These are phyloP conservation scores for Cordyceps pruinosa DNA, from an alignment of 2,329 filamentous ascomycete genomes.

Conservation along the genomic window DNA sequence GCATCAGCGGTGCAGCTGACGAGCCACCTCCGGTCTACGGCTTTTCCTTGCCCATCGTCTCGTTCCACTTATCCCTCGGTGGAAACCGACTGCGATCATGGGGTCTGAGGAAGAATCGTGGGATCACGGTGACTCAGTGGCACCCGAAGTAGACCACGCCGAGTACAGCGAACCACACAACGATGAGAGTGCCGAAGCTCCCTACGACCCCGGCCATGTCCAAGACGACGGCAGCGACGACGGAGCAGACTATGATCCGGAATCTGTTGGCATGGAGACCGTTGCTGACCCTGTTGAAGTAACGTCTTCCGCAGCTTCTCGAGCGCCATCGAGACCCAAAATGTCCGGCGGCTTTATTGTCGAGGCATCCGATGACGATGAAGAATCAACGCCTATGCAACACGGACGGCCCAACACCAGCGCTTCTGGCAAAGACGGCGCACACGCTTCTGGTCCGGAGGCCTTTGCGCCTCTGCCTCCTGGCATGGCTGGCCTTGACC, in stretches of 20 bases:
- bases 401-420: constrained; percentile 13
- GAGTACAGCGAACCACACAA: constrained; percentile 50
- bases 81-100: constrained; percentile 21
- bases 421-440: neutral
- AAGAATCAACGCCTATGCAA: constrained; percentile 7
- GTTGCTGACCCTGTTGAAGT: constrained; percentile 17
- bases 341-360: constrained; percentile 54
- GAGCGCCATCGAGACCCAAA: constrained; percentile 44
- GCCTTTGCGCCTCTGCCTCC: constrained; percentile 27
- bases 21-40: neutral
- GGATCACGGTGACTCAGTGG: constrained; percentile 47
- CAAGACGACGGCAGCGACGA: constrained; percentile 44
- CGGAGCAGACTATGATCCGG: constrained; percentile 51
- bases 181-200: constrained; percentile 42
- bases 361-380: constrained; percentile 48
- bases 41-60: neutral
- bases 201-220: constrained; percentile 42
- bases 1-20: neutral
- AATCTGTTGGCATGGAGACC: constrained; percentile 40
- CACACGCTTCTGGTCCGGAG: constrained; percentile 17
- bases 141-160: constrained; percentile 49
- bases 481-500: constrained; percentile 49
- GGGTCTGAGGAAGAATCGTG: constrained; percentile 39
- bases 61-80: neutral
- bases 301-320: neutral